Base-by-base conservation (phyloP, 139 green algal species). In the Chlorella sorokiniana region DNA sequence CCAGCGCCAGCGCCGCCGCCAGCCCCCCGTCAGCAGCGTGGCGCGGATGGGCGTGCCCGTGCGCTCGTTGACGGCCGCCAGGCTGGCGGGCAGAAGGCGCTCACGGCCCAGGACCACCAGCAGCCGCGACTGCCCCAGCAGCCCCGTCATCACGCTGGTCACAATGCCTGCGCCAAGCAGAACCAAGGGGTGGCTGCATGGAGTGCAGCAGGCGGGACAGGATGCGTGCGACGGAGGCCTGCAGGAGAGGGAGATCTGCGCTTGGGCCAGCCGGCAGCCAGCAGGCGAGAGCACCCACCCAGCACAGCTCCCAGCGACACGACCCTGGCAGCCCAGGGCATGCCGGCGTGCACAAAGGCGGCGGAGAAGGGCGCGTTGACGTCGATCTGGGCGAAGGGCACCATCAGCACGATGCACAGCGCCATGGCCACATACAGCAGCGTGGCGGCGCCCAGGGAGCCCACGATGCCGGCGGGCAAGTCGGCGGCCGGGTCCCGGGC, bases 61-160 rank as follows among this genome's bases (percentile, higher is more conserved):
- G 11, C 31, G 48, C 10, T 83, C 31, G 59, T 91, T 73, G 54
- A 97, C 88, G 1, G 72, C 52, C 1, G 91, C 89, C 71, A 98
- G 83, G 64, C 83, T 85, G 16, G 74, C 31, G 7, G 95, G 91
- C 37, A 98, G 82, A 72, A 98, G 90, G 41, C 88, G 51, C 81
- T 95, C 87, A 2, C 95, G 79, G 20, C 90, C 93, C 71, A 98
- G 88, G 35, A 93, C 90, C 51, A 96, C 89, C 80, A 93, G 91
- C 70, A 98, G 89, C 31, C 95, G 86, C 10, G 92, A 89, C 77
- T 96, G 90, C 25, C 91, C 94, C 79, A 97, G 87, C 31, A 97
- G 85, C 16, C 83, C 83, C 1, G 88, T 89, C 78, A 96, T 87
- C 38, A 92, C 81, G 18, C 69, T 82, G 22, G 93, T 95, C 14